Base-by-base conservation (phyloP, 805 yeast genomes). In the Suhomyces sp. region DNA sequence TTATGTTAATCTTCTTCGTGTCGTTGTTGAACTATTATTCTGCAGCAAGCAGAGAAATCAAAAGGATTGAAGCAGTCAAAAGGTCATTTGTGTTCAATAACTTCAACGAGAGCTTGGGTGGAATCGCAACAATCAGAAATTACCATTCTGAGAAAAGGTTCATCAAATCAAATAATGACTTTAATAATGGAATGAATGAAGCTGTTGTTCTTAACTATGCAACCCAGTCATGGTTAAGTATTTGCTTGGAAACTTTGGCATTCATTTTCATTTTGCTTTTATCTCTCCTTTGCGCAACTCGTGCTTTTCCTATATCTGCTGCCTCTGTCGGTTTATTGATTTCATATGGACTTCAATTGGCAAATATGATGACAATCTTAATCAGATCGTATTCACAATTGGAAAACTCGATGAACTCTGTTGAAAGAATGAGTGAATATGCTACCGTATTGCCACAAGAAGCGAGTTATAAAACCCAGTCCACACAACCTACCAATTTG, bases 351-450 rank as follows among this genome's bases (percentile, higher is more conserved):
- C 58, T 79, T 37, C 70, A 66, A 37, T 61, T 79, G 27, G 68
- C 79, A 15, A 76, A 78, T 30, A 66, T 77, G 33, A 60, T 83
- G 4, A 15, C 29, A 10, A 16, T 26, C 10, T 68, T 80, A 43
- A 70, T 85, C 41, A 72, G 84, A 50, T 69, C 83, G 17, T 58
- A 77, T 51, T 82, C 91, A 1, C 79, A 77, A 48, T 73, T 81
- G 19, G 93, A 85, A 53, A 85, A 83, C 54, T 81, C 81, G 48
- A 70, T 84, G 81, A 83, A 81, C 48, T 76, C 88, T 0, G 85
- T 77, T 18, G 93, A 85, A 57, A 71, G 95, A 57, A 56, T 85
- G 25, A 65, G 74, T 39, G 77, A 79, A 49, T 81, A 83, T 56
- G 88, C 84, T 4, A 16, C 17, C 1, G 64, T 74, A n/a, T 58